Conservation (phyloP, 257 asterid genomes). For the Solanum dulcamara region DNA sequence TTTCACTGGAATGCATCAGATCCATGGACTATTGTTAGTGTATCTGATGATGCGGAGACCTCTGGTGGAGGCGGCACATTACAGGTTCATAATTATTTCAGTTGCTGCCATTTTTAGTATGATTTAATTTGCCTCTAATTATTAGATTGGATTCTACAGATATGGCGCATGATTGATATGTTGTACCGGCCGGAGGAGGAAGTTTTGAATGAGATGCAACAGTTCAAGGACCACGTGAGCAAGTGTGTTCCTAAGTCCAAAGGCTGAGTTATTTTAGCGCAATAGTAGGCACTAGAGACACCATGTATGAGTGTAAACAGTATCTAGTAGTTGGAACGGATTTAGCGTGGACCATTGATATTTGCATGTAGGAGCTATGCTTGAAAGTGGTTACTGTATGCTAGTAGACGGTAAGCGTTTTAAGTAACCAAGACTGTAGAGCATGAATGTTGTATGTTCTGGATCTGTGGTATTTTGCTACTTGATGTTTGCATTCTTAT, state of each 20-base stretch:
- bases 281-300: not conserved
- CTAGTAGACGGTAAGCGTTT: not conserved
- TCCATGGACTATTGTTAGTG: constrained; percentile 94
- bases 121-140: not conserved
- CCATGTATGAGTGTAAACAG: not conserved
- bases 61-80: constrained; percentile 91
- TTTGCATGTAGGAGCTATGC: not conserved
- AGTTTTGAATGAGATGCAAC: constrained; percentile 71
- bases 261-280: not conserved
- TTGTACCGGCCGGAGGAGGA: constrained; percentile 80
- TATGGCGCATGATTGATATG: constrained; percentile 95
- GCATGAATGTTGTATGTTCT: not conserved
- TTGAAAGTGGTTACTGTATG: not conserved
- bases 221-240: constrained; percentile 75
- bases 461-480: not conserved
- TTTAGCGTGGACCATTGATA: not conserved
- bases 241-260: constrained; percentile 54
- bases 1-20: constrained; percentile 88
- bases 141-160: constrained; percentile 27
- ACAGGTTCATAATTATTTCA: constrained; percentile 38
- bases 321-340: not conserved
- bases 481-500: not conserved
- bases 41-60: constrained; percentile 79
- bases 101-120: not conserved
- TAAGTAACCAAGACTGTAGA: not conserved